Evolutionary conservation across 108 stramenopile genomes (phyloP), one percentile per base, ranked within the genome.

Genomic region (Bacterosira constricta): DNA sequence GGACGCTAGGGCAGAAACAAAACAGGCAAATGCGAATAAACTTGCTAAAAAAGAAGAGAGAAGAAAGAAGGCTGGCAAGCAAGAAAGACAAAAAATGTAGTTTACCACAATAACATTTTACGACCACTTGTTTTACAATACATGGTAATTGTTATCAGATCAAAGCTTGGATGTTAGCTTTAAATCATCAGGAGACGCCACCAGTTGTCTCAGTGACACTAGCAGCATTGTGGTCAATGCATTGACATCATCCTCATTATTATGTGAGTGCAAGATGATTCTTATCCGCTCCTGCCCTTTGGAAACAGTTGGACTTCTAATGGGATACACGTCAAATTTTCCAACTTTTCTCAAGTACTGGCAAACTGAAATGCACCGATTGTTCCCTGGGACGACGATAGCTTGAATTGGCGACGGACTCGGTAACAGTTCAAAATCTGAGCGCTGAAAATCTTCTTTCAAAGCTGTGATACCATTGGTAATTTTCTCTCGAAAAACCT

Each of bases 351-450:
- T 73, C 25, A 98, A 39, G 10, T 56, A 53, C 4, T 73, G 36
- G 41, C 95, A 94, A 56, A 96, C 84, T 18, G 61, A 63, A 13
- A 86, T 71, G 50, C 91, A 94, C 7, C 29, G 34, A 27, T 75
- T 54, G 57, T 97, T 96, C 15, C 97, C 98, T 13, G 96, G 88
- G n/a, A 96, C 53, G 29, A 96, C 54, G 47, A 98, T 66, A n/a
- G 96, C 94, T 81, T 98, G 96, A 47, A 98, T 97, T 5, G 98
- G 95, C n/a, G 95, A 93, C 12, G 71, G 91, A 80, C 77, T 88
- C 36, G 82, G 85, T 27, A 87, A 55, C 31, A 82, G 35, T 23
- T 41, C 71, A 57, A 66, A 65, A 27, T 42, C 63, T n/a, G 35
- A 21, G 18, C 20, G 34, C 4, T 34, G 37, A 29, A 60, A 63